These are phyloP conservation scores for Mycena haematopus DNA, from an alignment of 768 basidiomycete genomes.

Conservation along the genomic window DNA sequence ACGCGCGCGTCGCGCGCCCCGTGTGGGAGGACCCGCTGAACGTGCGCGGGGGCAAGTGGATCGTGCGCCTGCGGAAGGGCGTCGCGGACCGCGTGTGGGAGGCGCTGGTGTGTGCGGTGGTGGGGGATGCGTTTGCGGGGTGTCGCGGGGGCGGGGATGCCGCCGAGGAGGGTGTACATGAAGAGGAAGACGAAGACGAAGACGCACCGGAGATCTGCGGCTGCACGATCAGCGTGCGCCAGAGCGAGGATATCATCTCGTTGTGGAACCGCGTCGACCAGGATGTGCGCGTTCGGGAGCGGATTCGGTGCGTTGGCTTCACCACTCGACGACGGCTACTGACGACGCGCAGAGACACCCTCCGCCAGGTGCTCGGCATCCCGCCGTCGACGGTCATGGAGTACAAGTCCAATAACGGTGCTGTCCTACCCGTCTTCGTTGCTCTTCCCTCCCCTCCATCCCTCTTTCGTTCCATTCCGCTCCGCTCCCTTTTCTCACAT, in stretches of 20 bases:
- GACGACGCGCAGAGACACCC: conserved; percentile 65
- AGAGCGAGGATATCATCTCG: conserved; percentile 92
- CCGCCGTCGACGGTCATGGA: conserved; percentile 86
- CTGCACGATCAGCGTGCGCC: conserved; percentile 91
- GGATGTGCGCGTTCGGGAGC: conserved; percentile 77
- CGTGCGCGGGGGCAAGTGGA: conserved; percentile 91
- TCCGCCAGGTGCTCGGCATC: conserved; percentile 77
- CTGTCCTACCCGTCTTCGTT: neutral
- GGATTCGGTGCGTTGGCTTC: conserved; percentile 70
- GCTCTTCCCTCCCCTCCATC: neutral
- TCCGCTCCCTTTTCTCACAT: too few species aligned
- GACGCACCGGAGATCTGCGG: conserved; percentile 87
- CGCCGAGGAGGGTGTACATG: neutral
- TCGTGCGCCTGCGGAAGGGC: conserved; percentile 90
- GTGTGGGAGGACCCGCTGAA: conserved; percentile 98
- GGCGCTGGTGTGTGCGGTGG: conserved; percentile 82
- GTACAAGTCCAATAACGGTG: conserved; percentile 93
- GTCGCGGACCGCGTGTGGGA: conserved; percentile 93
- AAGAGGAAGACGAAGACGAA: conserved; percentile 42
- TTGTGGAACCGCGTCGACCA: conserved; percentile 90
- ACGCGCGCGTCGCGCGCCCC: conserved; percentile 81
- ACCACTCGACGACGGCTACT: too few species aligned
- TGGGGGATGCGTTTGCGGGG: conserved; percentile 90
- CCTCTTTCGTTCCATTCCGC: neutral
- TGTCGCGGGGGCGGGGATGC: conserved; percentile 46